These are phyloP conservation scores for Proliferodiscus dingleyae DNA, from an alignment of 2,329 filamentous ascomycete genomes.

Conservation along the genomic window DNA sequence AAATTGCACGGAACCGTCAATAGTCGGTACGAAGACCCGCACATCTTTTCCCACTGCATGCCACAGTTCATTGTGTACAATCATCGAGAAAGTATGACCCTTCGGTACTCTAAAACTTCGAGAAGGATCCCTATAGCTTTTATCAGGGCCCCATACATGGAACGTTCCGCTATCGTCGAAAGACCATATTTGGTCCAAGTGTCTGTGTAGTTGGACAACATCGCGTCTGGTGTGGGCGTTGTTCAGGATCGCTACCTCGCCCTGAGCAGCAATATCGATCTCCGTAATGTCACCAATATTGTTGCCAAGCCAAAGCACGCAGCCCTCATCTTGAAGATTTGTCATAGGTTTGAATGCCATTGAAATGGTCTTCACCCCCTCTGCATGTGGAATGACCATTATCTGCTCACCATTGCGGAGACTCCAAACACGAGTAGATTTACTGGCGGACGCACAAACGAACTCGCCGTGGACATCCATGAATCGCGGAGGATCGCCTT, in stretches of 20 bases:
- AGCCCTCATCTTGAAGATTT: conserved; percentile 74
- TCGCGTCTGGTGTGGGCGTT: conserved; percentile 74
- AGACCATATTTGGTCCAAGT: conserved; percentile 89
- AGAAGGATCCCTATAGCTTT: conserved; percentile 60
- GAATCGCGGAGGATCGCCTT: conserved; percentile 80
- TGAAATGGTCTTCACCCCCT: conserved; percentile 76
- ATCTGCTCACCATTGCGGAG: conserved; percentile 74
- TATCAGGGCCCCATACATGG: conserved; percentile 82
- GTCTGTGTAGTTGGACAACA: conserved; percentile 78
- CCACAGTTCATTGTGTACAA: conserved; percentile 83
- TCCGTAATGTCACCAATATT: conserved; percentile 86
- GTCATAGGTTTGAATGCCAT: conserved; percentile 80
- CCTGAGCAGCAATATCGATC: conserved; percentile 72
- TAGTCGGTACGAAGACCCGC: conserved; percentile 72
- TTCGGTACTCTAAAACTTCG: conserved; percentile 74
- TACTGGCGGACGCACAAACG: conserved; percentile 76
- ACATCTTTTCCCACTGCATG: conserved; percentile 83
- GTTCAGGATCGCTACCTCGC: conserved; percentile 61
- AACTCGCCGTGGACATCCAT: conserved; percentile 86
- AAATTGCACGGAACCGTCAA: conserved; percentile 64
- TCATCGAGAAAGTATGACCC: conserved; percentile 82
- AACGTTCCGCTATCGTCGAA: conserved; percentile 85
- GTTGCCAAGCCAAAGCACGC: conserved; percentile 82
- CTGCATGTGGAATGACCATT: conserved; percentile 76
- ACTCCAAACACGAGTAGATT: conserved; percentile 85